Percentiles rank a stretch among this genome's conserved stretches.
Evolutionary conservation across 2,329 filamentous ascomycete species (phyloP).

Genomic region (Sarocladiaceae sp.): DNA sequence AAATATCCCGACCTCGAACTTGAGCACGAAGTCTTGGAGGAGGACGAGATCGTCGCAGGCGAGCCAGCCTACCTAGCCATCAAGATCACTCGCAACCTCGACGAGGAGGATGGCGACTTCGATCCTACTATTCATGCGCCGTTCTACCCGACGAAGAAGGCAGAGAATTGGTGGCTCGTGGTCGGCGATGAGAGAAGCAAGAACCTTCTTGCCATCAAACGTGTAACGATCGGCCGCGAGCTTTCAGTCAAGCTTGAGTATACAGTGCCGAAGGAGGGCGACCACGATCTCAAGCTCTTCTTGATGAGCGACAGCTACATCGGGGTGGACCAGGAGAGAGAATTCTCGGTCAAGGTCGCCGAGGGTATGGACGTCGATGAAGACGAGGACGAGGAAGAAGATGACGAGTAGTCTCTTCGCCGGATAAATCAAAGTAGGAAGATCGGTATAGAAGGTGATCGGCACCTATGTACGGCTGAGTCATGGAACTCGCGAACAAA

Average conservation of each 20-base stretch:
- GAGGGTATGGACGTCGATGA: slow-evolving; percentile 95
- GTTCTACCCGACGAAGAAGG: slow-evolving; percentile 87
- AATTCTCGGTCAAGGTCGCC: slow-evolving; percentile 75
- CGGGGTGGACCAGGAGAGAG: slow-evolving; percentile 91
- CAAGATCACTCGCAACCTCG: slow-evolving; percentile 75
- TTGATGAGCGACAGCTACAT: slow-evolving; percentile 97
- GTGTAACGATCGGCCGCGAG: slow-evolving; percentile 76
- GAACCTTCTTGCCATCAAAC: slow-evolving; percentile 86
- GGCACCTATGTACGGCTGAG: too few species aligned
- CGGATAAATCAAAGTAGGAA: too few species aligned
- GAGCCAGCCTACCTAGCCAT: slow-evolving; percentile 78
- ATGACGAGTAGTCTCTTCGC: slow-evolving; percentile 33
- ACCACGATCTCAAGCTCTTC: slow-evolving; percentile 84
- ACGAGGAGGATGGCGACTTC: slow-evolving; percentile 55
- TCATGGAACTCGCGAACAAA: too few species aligned
- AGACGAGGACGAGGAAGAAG: slow-evolving; percentile 72
- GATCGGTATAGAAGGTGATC: too few species aligned
- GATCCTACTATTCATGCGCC: slow-evolving; percentile 87
- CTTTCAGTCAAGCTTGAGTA: slow-evolving; percentile 80
- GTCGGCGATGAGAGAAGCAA: slow-evolving; percentile 88
- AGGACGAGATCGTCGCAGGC: slow-evolving; percentile 72
- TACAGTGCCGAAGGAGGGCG: slow-evolving; percentile 74
- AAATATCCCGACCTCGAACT: slow-evolving; percentile 95
- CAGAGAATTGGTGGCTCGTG: slow-evolving; percentile 98
- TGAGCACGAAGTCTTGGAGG: slow-evolving; percentile 78